These are phyloP conservation scores for Zygnema circumcarinatum DNA, from an alignment of 139 green algal genomes.

Conservation along the genomic window DNA sequence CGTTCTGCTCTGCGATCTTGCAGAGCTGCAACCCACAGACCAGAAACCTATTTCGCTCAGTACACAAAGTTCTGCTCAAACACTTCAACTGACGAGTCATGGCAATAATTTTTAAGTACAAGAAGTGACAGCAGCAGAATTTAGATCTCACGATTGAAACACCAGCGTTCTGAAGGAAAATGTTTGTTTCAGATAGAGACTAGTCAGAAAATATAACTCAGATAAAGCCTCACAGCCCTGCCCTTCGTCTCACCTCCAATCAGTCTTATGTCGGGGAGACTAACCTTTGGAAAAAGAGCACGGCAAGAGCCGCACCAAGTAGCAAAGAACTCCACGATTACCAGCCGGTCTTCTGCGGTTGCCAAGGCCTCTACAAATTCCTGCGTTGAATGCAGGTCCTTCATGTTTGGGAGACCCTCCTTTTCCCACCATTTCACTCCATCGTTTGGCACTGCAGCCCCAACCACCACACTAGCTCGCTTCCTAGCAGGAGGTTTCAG, in stretches of 20 bases:
- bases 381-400: constrained; percentile 73
- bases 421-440: constrained; percentile 74
- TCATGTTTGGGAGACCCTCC: constrained; percentile 71
- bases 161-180: too few species aligned
- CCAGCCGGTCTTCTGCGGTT: constrained; percentile 76
- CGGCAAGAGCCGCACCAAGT: constrained; percentile 91
- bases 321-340: constrained; percentile 92
- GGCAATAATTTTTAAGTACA: too few species aligned
- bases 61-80: too few species aligned
- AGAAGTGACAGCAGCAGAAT: background rate
- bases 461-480: background rate
- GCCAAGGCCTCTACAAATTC: constrained; percentile 84
- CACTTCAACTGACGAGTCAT: too few species aligned
- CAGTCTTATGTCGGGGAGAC: background rate
- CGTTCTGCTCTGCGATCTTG: constrained; percentile 73
- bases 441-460: constrained; percentile 37
- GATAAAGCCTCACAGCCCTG: too few species aligned
- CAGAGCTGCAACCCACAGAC: constrained; percentile 57
- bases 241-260: too few species aligned
- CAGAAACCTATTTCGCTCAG: background rate
- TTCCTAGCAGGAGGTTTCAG: background rate
- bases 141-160: background rate
- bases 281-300: constrained; percentile 86
- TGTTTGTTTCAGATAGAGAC: too few species aligned
- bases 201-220: too few species aligned